A percentile compares a stretch with the other conserved stretches of the same genome.
Conservation (phyloP, 441 rosid species). For the Adansonia rubrostipa region DNA sequence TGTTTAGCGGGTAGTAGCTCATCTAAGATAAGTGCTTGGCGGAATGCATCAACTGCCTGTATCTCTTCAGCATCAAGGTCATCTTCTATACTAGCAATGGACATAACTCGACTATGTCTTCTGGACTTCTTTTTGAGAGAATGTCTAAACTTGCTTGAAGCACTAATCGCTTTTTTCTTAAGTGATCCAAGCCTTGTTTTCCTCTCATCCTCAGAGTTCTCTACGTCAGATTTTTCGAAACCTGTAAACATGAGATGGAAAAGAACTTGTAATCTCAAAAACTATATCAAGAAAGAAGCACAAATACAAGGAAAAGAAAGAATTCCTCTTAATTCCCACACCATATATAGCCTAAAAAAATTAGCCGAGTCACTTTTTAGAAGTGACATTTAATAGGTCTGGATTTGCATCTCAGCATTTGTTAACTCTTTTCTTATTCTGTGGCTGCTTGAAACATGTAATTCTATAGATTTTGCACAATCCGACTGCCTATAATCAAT, state of each 20-base stretch:
- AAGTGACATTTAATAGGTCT: no score
- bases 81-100: slow-evolving; percentile 49
- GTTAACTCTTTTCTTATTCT: no score
- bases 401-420: no score
- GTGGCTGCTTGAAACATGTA: neutral
- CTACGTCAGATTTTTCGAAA: slow-evolving; percentile 45
- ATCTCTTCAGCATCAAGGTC: slow-evolving; percentile 58
- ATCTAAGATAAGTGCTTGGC: slow-evolving; percentile 64
- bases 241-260: slow-evolving; percentile 43
- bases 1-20: slow-evolving; percentile 61
- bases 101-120: slow-evolving; percentile 60
- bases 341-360: no score
- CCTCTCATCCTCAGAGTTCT: slow-evolving; percentile 61
- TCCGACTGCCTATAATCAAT: neutral
- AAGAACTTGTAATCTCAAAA: slow-evolving; percentile 30
- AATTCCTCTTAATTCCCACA: no score
- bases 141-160: slow-evolving; percentile 64
- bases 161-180: slow-evolving; percentile 70
- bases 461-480: neutral
- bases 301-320: no score
- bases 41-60: slow-evolving; percentile 56
- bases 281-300: slow-evolving; percentile 11
- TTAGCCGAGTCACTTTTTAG: no score
- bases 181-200: slow-evolving; percentile 60
- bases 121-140: slow-evolving; percentile 58